Evolutionary conservation across 805 yeast genomes (phyloP).

Genomic region (Saccharomycopsis malanga): DNA sequence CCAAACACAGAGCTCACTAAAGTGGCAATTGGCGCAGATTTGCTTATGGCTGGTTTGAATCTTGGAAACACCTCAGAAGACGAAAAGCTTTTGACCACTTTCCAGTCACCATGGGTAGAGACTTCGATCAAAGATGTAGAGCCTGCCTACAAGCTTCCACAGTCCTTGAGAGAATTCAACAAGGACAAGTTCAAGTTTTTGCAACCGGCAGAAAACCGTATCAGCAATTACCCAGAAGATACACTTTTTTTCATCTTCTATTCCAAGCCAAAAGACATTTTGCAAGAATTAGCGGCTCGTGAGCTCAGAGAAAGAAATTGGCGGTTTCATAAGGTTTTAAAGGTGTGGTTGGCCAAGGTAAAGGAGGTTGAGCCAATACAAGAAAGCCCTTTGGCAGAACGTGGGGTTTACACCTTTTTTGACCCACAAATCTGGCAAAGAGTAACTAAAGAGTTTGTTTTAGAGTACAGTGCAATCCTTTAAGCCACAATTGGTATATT

Average conservation of each 20-base stretch:
- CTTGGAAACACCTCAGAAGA: constrained; percentile 33
- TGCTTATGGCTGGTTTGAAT: constrained; percentile 59
- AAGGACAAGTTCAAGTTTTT: constrained; percentile 23
- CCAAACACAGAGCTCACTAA: constrained; percentile 56
- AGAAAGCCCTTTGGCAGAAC: constrained; percentile 72
- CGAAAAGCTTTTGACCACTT: constrained; percentile 47
- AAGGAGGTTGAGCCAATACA: constrained; percentile 80
- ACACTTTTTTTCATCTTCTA: constrained; percentile 90
- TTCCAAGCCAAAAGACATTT: constrained; percentile 83
- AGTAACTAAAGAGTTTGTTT: constrained; percentile 64
- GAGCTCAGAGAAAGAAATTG: constrained; percentile 90
- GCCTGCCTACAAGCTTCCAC: constrained; percentile 68
- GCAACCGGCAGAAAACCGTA: constrained; percentile 38
- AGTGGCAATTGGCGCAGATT: constrained; percentile 70
- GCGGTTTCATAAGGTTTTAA: constrained; percentile 93
- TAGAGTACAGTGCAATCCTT: constrained; percentile 58
- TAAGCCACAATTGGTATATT: no score
- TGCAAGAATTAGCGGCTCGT: constrained; percentile 90
- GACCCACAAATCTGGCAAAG: constrained; percentile 96
- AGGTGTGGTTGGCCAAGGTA: constrained; percentile 95
- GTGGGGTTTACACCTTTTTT: constrained; percentile 89
- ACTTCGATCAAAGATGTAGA: constrained; percentile 85
- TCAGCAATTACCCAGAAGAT: constrained; percentile 67
- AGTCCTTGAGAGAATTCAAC: constrained; percentile 33
- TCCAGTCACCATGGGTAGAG: constrained; percentile 94